Evolutionary conservation across 139 green algal genomes (phyloP), one percentile per base, ranked within the genome.

Genomic region (Closterium sp.): DNA sequence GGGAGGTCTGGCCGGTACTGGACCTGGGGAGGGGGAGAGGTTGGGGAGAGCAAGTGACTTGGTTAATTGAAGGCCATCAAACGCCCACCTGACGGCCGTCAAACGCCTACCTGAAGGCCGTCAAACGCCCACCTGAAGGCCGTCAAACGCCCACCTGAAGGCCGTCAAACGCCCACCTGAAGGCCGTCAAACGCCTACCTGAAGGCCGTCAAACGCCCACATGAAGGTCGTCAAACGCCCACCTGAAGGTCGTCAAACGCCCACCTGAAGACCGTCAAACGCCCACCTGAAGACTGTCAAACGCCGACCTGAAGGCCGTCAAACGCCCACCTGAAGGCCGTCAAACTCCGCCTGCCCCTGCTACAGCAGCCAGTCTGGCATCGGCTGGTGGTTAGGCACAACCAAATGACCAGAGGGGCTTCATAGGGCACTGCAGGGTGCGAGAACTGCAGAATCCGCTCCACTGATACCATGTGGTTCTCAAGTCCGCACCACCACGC

Each of bases 171-270:
- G 3, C n/a, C 95, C 92, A 95, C n/a, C n/a, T n/a, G n/a, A n/a
- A n/a, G n/a, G n/a, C n/a, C n/a, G n/a, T n/a, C n/a, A n/a, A n/a
- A n/a, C n/a, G n/a, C n/a, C n/a, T n/a, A n/a, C n/a, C n/a, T n/a
- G n/a, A n/a, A n/a, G n/a, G n/a, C n/a, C n/a, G n/a, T n/a, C n/a
- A n/a, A n/a, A n/a, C n/a, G n/a, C n/a, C n/a, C n/a, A n/a, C n/a
- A n/a, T n/a, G n/a, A n/a, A n/a, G 35, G 43, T 96, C 95, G 94
- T 99, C 97, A 76, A 99, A 95, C 92, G 98, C 96, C 3, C 96
- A 97, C 33, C 94, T 94, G 92, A 97, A 95, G 3, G 97, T 91
- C 86, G n/a, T n/a, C n/a, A n/a, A n/a, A n/a, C n/a, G n/a, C n/a
- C n/a, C n/a, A n/a, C n/a, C n/a, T n/a, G n/a, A n/a, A n/a, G n/a